Percentiles rank a stretch among this genome's conserved stretches.
Evolutionary conservation across 768 basidiomycete species (phyloP).

Genomic region (Boletus edulis): DNA sequence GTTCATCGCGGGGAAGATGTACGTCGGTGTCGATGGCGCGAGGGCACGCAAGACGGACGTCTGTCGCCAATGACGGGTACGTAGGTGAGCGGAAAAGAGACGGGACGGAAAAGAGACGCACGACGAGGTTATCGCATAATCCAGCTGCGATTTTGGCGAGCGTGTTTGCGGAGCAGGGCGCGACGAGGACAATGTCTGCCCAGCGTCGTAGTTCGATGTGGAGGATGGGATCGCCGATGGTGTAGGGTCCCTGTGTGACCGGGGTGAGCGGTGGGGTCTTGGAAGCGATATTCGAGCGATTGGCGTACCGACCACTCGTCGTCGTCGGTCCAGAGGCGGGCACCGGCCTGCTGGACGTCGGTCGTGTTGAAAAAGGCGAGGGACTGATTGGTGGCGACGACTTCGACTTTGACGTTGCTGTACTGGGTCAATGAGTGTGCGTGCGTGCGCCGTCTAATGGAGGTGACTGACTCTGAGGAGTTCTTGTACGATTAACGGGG

Average conservation of each 20-base stretch:
- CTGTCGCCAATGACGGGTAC: constrained; percentile 30
- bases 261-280: neutral
- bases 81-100: too few relatives aligned
- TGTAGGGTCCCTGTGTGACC: constrained; percentile 57
- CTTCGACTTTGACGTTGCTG: constrained; percentile 70
- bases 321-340: constrained; percentile 81
- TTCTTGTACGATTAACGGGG: constrained; percentile 81
- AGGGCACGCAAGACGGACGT: constrained; percentile 83
- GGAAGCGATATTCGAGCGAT: too few relatives aligned
- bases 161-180: constrained; percentile 97
- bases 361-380: constrained; percentile 69
- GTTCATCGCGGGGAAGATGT: constrained; percentile 97
- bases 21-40: constrained; percentile 80
- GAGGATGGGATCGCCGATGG: constrained; percentile 87
- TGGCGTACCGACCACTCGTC: constrained; percentile 88
- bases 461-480: constrained; percentile 60
- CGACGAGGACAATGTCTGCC: constrained; percentile 94
- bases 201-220: constrained; percentile 94
- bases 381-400: constrained; percentile 77
- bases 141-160: constrained; percentile 91
- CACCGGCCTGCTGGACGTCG: constrained; percentile 49
- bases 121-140: constrained; percentile 87
- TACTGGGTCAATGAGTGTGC: constrained; percentile 47
- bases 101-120: constrained; percentile 22
- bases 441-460: neutral